Conservation (phyloP, 768 basidiomycete species). For the Pisolithus orientalis region DNA sequence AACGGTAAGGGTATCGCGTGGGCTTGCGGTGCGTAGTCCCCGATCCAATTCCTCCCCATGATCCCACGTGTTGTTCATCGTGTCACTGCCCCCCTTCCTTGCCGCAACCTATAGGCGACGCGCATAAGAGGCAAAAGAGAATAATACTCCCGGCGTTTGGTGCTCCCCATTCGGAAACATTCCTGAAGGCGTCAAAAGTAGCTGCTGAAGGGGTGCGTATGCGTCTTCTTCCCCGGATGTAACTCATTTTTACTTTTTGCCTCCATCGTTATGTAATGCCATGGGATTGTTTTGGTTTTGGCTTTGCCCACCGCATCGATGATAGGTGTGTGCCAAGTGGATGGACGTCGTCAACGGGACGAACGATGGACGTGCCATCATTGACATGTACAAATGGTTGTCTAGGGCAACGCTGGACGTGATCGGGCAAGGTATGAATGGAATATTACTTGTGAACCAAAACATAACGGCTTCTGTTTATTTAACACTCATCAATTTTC, state of each 20-base stretch:
- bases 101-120: constrained; percentile 12
- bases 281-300: too few relatives aligned
- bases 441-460: background rate
- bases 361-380: constrained; percentile 22
- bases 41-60: background rate
- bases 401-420: constrained; percentile 66
- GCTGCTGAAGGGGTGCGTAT: constrained; percentile 4
- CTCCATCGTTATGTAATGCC: background rate
- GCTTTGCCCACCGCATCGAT: background rate
- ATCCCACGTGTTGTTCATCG: background rate
- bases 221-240: background rate
- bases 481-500: background rate
- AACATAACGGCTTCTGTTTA: too few relatives aligned
- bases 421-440: constrained; percentile 44
- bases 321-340: constrained; percentile 35
- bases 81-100: background rate
- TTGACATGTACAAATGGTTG: constrained; percentile 44
- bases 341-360: constrained; percentile 29
- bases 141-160: constrained; percentile 51
- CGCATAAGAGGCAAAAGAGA: constrained; percentile 44
- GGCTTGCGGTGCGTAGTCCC: constrained; percentile 27
- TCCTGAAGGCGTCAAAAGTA: constrained; percentile 41
- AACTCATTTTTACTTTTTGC: background rate
- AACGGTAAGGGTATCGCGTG: constrained; percentile 29
- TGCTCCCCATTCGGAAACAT: constrained; percentile 42